phyloP scores from a whole-genome alignment of 129 eudicot genomes.

The Artemisia argyi region DNA sequence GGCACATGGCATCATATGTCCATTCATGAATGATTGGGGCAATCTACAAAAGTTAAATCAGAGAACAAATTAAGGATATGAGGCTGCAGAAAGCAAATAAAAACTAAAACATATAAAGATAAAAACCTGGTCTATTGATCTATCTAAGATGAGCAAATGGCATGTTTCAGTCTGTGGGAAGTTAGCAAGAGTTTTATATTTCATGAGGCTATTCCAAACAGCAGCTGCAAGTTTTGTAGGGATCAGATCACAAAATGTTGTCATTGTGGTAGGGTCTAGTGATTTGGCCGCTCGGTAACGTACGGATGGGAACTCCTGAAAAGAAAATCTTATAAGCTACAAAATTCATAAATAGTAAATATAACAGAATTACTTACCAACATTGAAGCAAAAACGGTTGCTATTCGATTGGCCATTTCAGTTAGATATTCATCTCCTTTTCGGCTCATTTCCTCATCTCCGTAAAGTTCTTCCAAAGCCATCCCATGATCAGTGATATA shows the following conservation, averaged over 20 bases:
- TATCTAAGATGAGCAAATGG: constrained; percentile 81
- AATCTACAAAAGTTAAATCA: constrained; percentile 45
- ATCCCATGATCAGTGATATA: constrained; percentile 80
- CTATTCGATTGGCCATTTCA: constrained; percentile 80
- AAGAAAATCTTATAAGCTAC: constrained; percentile 2
- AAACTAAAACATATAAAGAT: constrained; percentile 4
- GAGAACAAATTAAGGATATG: constrained; percentile 7
- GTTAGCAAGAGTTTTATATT: constrained; percentile 63
- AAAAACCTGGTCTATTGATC: constrained; percentile 91
- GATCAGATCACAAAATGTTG: constrained; percentile 79
- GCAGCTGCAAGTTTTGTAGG: constrained; percentile 97
- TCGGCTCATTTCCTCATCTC: constrained; percentile 64
- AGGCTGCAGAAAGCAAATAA: background rate
- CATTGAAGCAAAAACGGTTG: constrained; percentile 93
- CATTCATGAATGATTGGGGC: constrained; percentile 97
- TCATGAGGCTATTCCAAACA: constrained; percentile 80
- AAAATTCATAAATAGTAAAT: background rate
- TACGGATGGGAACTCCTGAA: constrained; percentile 87
- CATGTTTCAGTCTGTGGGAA: constrained; percentile 93
- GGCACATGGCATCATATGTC: constrained; percentile 99
- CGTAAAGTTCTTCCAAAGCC: constrained; percentile 79
- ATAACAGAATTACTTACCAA: constrained; percentile 48
- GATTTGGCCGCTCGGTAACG: constrained; percentile 95
- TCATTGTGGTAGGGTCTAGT: constrained; percentile 85
- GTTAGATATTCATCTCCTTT: constrained; percentile 64